phyloP scores from a whole-genome alignment of 2,329 filamentous ascomycete species.

The Phyllachora maydis region DNA sequence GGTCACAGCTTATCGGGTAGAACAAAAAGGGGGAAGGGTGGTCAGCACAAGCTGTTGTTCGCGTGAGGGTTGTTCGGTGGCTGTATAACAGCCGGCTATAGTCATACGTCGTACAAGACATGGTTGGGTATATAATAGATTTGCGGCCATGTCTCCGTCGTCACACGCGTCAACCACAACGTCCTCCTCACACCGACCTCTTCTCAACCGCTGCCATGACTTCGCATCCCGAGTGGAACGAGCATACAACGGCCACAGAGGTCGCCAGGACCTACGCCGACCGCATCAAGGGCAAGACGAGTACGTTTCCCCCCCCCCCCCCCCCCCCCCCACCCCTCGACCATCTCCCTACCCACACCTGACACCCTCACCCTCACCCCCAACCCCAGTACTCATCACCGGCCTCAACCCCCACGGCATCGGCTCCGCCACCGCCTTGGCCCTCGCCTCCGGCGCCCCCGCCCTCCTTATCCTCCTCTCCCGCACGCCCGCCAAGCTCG shows the following conservation, averaged over 20 bases:
- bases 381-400: conserved; percentile 19
- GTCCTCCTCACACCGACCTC: too few relatives aligned
- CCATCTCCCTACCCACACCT: not conserved
- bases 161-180: too few relatives aligned
- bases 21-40: too few relatives aligned
- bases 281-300: conserved; percentile 10
- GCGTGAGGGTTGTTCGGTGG: too few relatives aligned
- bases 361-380: too few relatives aligned
- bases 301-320: conserved; percentile 5
- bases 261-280: conserved; percentile 10
- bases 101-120: too few relatives aligned
- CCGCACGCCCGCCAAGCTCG: conserved; percentile 19
- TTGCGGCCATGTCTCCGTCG: too few relatives aligned
- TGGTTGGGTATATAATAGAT: too few relatives aligned
- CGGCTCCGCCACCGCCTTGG: conserved; percentile 17
- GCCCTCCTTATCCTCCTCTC: conserved; percentile 20
- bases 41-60: too few relatives aligned
- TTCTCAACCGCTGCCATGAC: conserved; percentile 1
- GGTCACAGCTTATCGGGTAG: too few relatives aligned
- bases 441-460: conserved; percentile 21
- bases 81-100: too few relatives aligned
- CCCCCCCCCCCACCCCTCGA: not conserved
- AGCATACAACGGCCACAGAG: conserved; percentile 13
- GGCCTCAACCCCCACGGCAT: conserved; percentile 20
- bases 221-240: conserved; percentile 11